Evolutionary conservation across 2,329 filamentous ascomycete genomes (phyloP).

Genomic region (Nothopassalora personata): DNA sequence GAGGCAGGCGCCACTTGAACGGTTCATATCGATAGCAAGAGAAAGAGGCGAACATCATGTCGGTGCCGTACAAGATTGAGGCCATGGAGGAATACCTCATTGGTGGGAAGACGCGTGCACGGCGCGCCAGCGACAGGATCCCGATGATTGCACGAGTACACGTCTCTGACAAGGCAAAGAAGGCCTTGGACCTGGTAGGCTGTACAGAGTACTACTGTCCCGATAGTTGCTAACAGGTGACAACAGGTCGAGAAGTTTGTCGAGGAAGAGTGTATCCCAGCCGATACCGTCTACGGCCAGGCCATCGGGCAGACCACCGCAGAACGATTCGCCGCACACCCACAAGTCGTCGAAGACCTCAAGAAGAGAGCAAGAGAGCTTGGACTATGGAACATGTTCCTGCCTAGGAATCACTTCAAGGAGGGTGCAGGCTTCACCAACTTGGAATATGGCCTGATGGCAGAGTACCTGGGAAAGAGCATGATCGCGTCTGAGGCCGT

Average conservation of each 20-base stretch:
- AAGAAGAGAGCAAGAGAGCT: slow-evolving; percentile 77
- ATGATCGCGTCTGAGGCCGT: slow-evolving; percentile 80
- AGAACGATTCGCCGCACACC: slow-evolving; percentile 73
- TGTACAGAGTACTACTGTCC: neutral
- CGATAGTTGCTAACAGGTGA: slow-evolving; percentile 3
- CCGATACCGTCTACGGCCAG: slow-evolving; percentile 73
- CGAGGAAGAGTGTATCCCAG: slow-evolving; percentile 76
- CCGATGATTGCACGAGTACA: slow-evolving; percentile 55
- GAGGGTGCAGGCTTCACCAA: slow-evolving; percentile 93
- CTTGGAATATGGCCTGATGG: slow-evolving; percentile 96
- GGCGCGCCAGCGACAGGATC: slow-evolving; percentile 51
- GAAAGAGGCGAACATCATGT: slow-evolving; percentile 26
- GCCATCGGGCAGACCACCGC: slow-evolving; percentile 67
- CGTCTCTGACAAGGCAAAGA: slow-evolving; percentile 79
- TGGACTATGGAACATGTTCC: slow-evolving; percentile 97
- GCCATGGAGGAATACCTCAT: slow-evolving; percentile 30
- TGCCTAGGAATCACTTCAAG: slow-evolving; percentile 90
- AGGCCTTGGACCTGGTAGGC: slow-evolving; percentile 68
- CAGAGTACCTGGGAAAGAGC: slow-evolving; percentile 88
- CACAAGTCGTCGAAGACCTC: slow-evolving; percentile 77
- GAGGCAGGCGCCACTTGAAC: too few relatives aligned
- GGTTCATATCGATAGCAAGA: neutral
- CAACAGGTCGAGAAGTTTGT: slow-evolving; percentile 76
- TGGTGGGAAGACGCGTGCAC: slow-evolving; percentile 21
- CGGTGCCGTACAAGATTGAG: slow-evolving; percentile 34